Conservation (phyloP, 768 basidiomycete species). For the Obba rivulosa region DNA sequence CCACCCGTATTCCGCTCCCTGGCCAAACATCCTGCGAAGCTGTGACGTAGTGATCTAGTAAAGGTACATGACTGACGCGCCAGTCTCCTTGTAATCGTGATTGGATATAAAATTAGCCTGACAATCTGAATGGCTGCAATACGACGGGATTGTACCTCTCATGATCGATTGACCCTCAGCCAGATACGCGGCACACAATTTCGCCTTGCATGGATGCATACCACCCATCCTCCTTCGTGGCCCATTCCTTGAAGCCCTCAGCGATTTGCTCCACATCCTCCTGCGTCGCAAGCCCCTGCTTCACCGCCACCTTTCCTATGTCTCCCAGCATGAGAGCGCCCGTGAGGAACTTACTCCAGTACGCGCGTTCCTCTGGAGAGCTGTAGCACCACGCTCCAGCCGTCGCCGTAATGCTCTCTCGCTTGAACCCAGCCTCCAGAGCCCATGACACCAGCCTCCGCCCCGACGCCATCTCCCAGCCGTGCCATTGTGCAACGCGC, state of each 20-base stretch:
- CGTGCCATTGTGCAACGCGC: constrained; percentile 24
- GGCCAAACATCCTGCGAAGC: constrained; percentile 12
- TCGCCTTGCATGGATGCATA: constrained; percentile 9
- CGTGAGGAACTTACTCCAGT: constrained; percentile 32
- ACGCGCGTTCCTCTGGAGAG: constrained; percentile 29
- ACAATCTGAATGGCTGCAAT: no score
- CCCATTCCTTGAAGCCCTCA: constrained; percentile 7
- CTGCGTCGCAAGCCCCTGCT: constrained; percentile 10
- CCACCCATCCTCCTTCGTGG: constrained; percentile 12
- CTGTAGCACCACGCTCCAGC: constrained; percentile 33
- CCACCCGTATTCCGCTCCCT: constrained; percentile 12
- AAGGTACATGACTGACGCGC: no score
- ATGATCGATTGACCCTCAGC: no score
- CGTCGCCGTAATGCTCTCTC: constrained; percentile 20
- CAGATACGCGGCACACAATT: constrained; percentile 4
- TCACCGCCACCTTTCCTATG: constrained; percentile 27
- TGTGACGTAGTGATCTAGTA: no score
- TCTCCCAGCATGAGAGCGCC: constrained; percentile 29
- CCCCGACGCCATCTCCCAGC: constrained; percentile 35
- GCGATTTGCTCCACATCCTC: constrained; percentile 3
- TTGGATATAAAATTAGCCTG: no score
- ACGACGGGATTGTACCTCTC: no score
- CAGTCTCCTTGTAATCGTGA: no score
- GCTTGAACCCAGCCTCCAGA: constrained; percentile 30
- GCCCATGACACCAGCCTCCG: constrained; percentile 35